Evolutionary conservation across 164 flowering plant species (phyloP).

Genomic region (Protea cynaroides): DNA sequence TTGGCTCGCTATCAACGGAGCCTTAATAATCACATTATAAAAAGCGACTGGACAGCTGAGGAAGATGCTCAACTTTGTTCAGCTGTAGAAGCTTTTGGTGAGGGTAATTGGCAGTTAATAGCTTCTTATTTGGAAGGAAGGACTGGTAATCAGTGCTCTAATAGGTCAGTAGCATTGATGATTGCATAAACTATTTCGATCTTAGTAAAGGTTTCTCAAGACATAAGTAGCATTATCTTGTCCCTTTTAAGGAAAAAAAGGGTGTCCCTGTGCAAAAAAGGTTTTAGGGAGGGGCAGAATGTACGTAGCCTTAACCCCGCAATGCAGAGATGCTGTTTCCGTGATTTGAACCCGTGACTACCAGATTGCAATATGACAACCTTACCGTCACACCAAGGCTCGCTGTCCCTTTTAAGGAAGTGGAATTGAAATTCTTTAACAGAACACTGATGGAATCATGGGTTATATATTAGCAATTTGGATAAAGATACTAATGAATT

Average conservation of each 20-base stretch:
- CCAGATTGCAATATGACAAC: too few species aligned
- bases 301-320: too few species aligned
- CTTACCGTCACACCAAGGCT: too few species aligned
- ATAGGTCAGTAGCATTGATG: conserved; percentile 54
- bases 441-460: too few species aligned
- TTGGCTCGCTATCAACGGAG: conserved; percentile 86
- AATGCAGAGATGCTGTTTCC: too few species aligned
- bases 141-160: conserved; percentile 86
- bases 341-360: too few species aligned
- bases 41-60: conserved; percentile 73
- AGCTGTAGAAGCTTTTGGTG: conserved; percentile 73
- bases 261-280: too few species aligned
- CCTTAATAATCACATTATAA: conserved; percentile 67
- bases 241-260: background rate
- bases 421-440: too few species aligned
- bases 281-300: too few species aligned
- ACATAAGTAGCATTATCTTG: background rate
- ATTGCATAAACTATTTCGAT: background rate
- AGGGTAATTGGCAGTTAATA: conserved; percentile 75
- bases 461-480: too few species aligned
- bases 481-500: too few species aligned
- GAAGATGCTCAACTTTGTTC: conserved; percentile 79
- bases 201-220: background rate
- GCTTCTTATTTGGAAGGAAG: conserved; percentile 71
- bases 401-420: background rate